phyloP scores from a whole-genome alignment of 805 yeast species.

The Yarrowia sp. region DNA sequence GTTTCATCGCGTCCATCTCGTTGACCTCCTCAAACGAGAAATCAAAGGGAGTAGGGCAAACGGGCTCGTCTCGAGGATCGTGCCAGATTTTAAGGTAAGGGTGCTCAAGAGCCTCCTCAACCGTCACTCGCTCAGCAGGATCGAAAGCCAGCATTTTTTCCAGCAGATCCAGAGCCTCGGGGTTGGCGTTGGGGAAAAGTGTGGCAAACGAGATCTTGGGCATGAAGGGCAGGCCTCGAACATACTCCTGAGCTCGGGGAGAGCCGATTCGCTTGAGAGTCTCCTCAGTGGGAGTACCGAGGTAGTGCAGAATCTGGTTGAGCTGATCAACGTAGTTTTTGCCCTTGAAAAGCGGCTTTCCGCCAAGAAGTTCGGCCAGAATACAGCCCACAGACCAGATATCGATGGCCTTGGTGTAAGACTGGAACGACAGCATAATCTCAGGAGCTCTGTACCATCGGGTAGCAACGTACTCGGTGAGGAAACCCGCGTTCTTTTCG shows the following conservation, averaged over 20 bases:
- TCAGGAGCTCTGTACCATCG: slow-evolving; percentile 99
- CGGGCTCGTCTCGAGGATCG: slow-evolving; percentile 83
- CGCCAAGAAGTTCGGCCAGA: slow-evolving; percentile 87
- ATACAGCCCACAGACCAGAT: slow-evolving; percentile 98
- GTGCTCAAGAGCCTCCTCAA: slow-evolving; percentile 82
- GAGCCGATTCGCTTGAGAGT: slow-evolving; percentile 73
- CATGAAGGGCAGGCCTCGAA: slow-evolving; percentile 79
- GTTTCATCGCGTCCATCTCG: slow-evolving; percentile 70
- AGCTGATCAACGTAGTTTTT: slow-evolving; percentile 95
- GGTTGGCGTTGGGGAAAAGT: slow-evolving; percentile 82
- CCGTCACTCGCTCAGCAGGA: slow-evolving; percentile 79
- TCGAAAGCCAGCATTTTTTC: slow-evolving; percentile 81
- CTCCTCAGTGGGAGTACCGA: slow-evolving; percentile 88
- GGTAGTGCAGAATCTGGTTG: slow-evolving; percentile 75
- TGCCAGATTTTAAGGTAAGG: slow-evolving; percentile 90
- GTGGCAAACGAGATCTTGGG: slow-evolving; percentile 69
- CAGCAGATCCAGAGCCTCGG: slow-evolving; percentile 77
- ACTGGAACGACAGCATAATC: slow-evolving; percentile 90
- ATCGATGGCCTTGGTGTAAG: slow-evolving; percentile 94
- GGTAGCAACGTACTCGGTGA: slow-evolving; percentile 97
- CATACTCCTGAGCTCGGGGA: slow-evolving; percentile 86
- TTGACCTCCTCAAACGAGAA: slow-evolving; percentile 83
- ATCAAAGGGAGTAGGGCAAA: slow-evolving; percentile 76
- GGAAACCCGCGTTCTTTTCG: slow-evolving; percentile 83
- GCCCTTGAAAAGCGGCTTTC: slow-evolving; percentile 89